phyloP scores from a whole-genome alignment of 768 basidiomycete species.

The Candolleomyces eurysporus region DNA sequence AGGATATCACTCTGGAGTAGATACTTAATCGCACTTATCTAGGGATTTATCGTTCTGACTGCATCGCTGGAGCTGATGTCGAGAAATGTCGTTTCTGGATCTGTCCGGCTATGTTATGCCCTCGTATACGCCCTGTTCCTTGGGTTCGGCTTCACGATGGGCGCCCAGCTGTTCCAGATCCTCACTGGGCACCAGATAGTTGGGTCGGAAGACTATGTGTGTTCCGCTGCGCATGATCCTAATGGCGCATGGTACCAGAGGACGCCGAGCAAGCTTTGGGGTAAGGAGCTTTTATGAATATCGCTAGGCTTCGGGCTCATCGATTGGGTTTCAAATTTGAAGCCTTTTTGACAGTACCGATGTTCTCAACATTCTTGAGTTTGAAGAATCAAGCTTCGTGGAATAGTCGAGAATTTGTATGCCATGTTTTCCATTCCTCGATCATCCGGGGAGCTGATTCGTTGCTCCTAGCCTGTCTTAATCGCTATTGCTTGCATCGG shows the following conservation, averaged over 20 bases:
- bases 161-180: conserved; percentile 63
- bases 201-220: conserved; percentile 60
- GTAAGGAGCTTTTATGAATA: conserved; percentile 29
- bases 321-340: no score
- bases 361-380: conserved; percentile 65
- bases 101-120: conserved; percentile 78
- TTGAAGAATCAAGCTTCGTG: conserved; percentile 63
- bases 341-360: conserved; percentile 73
- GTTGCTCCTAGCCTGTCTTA: conserved; percentile 39
- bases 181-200: conserved; percentile 47
- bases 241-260: conserved; percentile 70
- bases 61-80: conserved; percentile 80
- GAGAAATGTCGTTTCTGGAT: conserved; percentile 80
- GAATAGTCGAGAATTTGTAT: conserved; percentile 54
- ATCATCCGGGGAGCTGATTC: background rate
- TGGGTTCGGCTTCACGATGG: conserved; percentile 81
- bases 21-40: no score
- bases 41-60: conserved; percentile 66
- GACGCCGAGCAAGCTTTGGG: conserved; percentile 73
- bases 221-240: conserved; percentile 52
- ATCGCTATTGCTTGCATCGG: conserved; percentile 64
- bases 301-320: no score
- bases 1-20: conserved; percentile 34
- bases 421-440: conserved; percentile 15
- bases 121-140: conserved; percentile 77